phyloP scores from a whole-genome alignment of 495 filamentous ascomycete species.

The Talaromyces nanjingensis region DNA sequence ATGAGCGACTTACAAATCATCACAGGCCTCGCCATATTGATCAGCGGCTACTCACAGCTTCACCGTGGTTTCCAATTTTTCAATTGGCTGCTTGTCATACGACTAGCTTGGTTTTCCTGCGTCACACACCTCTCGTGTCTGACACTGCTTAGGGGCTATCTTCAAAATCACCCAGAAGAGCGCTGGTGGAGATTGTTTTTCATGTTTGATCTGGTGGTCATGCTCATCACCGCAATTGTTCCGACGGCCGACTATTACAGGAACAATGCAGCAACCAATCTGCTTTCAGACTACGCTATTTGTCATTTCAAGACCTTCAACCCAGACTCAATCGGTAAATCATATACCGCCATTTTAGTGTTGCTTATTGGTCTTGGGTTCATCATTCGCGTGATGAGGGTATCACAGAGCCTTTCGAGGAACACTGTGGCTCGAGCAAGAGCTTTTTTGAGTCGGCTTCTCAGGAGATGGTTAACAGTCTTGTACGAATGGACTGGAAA shows the following conservation, averaged over 20 bases:
- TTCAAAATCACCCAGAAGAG: constrained; percentile 9
- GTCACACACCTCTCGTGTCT: constrained; percentile 31
- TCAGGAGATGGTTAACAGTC: background rate
- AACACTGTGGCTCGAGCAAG: background rate
- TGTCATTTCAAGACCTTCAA: background rate
- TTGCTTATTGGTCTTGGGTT: background rate
- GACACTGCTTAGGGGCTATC: constrained; percentile 17
- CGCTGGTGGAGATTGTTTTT: constrained; percentile 11
- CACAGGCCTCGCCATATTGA: constrained; percentile 15
- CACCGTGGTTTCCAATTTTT: constrained; percentile 18
- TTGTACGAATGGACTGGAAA: background rate
- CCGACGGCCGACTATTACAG: background rate
- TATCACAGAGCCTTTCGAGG: background rate
- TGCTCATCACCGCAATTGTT: background rate
- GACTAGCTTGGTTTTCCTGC: constrained; percentile 34
- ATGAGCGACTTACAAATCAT: constrained; percentile 17
- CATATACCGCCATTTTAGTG: background rate
- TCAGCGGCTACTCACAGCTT: constrained; percentile 16
- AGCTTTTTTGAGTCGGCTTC: background rate
- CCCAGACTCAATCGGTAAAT: background rate
- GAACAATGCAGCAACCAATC: background rate
- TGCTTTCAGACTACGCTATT: background rate
- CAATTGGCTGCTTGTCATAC: constrained; percentile 23
- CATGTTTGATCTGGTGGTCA: background rate
- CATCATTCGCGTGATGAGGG: background rate